These are phyloP conservation scores for Aegilops umbellulata DNA, from an alignment of 176 grass and related monocot genomes.

Conservation along the genomic window DNA sequence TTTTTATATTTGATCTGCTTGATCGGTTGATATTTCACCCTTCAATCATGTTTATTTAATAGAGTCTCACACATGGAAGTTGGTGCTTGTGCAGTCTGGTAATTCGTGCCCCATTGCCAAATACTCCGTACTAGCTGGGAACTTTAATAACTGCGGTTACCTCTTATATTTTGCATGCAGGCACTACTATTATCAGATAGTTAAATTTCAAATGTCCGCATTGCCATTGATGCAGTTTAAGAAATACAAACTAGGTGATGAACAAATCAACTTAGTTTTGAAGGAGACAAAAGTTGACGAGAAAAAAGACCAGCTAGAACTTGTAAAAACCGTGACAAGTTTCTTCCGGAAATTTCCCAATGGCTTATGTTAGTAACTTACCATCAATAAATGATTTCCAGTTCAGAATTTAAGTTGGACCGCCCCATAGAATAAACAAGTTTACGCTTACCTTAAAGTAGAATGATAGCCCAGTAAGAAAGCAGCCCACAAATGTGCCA, in stretches of 20 bases:
- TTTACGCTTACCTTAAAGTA: slow-evolving; percentile 32
- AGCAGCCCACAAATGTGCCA: slow-evolving; percentile 63
- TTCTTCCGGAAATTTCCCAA: not conserved
- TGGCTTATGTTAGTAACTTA: not conserved
- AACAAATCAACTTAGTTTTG: not conserved
- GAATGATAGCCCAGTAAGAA: slow-evolving; percentile 47
- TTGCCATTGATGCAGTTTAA: not conserved
- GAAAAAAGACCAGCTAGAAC: not conserved
- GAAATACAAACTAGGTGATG: not conserved
- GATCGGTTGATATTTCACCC: slow-evolving; percentile 14
- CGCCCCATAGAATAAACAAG: not conserved
- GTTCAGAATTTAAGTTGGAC: not conserved
- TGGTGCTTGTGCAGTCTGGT: not conserved
- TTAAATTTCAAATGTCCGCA: not conserved
- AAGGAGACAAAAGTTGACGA: not conserved
- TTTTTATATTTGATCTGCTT: not conserved
- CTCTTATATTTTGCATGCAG: not conserved
- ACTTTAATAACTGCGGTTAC: not conserved
- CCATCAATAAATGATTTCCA: not conserved
- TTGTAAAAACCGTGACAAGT: not conserved
- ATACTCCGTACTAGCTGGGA: not conserved
- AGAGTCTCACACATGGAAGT: not conserved
- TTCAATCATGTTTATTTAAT: not conserved
- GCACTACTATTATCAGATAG: not conserved
- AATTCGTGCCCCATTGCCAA: not conserved